Conservation (phyloP, 2,329 filamentous ascomycete genomes). For the Tolypocladium endophyticum region DNA sequence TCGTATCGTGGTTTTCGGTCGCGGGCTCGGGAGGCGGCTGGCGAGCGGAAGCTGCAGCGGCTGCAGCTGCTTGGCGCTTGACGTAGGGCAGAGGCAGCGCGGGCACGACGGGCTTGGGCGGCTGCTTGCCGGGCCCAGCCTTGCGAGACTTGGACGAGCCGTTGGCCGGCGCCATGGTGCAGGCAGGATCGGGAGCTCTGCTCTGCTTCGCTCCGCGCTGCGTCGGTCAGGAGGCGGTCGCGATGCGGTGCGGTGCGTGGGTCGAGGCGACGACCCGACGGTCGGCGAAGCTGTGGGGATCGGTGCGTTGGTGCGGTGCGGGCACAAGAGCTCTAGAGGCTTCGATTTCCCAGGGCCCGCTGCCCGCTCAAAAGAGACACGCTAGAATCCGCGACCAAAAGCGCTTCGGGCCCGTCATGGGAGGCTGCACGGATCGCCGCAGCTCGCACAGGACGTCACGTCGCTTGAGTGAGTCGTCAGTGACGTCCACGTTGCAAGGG, state of each 20-base stretch:
- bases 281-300: constrained; percentile 2
- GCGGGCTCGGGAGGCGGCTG: constrained; percentile 4
- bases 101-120: constrained; percentile 23
- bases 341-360: constrained; percentile 11
- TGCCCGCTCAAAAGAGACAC: constrained; percentile 7
- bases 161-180: constrained; percentile 22
- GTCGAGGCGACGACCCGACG: constrained; percentile 1
- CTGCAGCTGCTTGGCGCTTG: constrained; percentile 25
- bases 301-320: neutral
- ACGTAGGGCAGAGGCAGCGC: constrained; percentile 27
- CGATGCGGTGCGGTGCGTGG: neutral
- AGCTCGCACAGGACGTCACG: constrained; percentile 8
- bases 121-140: constrained; percentile 16
- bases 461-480: constrained; percentile 7
- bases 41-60: constrained; percentile 12
- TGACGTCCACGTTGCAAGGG: neutral
- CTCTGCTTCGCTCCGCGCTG: neutral
- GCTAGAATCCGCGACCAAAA: constrained; percentile 20
- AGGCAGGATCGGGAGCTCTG: neutral
- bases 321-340: constrained; percentile 6
- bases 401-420: constrained; percentile 20
- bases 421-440: constrained; percentile 11
- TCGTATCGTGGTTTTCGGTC: neutral
- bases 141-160: constrained; percentile 21
- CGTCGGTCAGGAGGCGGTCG: neutral